A percentile compares a stretch with the other conserved stretches of the same genome.
These are phyloP conservation scores for Dictyostelium discoideum DNA, from an alignment of 78 protist species.

Conservation along the genomic window DNA sequence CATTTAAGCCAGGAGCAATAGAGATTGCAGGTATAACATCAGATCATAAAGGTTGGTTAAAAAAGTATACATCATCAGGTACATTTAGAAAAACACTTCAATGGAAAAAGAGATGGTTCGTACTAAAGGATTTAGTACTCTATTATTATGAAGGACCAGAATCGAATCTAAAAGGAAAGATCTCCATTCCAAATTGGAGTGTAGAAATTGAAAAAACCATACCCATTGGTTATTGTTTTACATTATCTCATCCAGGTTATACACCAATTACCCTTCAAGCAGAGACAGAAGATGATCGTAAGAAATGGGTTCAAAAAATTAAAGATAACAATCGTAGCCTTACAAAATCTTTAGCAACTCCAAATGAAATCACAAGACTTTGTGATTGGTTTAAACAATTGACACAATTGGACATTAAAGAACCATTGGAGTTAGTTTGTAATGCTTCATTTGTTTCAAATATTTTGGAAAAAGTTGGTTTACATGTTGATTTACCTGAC, in stretches of 20 bases:
- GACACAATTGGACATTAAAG: not conserved
- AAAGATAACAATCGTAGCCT: not conserved
- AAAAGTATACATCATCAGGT: conserved; percentile 18
- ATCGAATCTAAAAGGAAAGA: conserved; percentile 12
- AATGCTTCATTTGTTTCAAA: conserved; percentile 26
- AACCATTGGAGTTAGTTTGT: not conserved
- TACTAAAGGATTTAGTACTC: conserved; percentile 69
- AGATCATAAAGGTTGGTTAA: conserved; percentile 57
- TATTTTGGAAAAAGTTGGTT: not conserved
- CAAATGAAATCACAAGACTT: not conserved
- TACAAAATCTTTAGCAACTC: conserved; percentile 1
- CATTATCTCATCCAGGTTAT: conserved; percentile 42
- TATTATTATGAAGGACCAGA: conserved; percentile 52
- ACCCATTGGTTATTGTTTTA: conserved; percentile 6
- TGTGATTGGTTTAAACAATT: not conserved
- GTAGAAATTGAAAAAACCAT: not conserved
- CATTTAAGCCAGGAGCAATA: conserved; percentile 50
- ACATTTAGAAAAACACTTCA: conserved; percentile 14
- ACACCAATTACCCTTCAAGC: conserved; percentile 16
- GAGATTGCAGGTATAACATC: conserved; percentile 33
- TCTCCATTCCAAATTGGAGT: conserved; percentile 51
- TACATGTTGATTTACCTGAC: not conserved
- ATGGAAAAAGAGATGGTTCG: conserved; percentile 73
- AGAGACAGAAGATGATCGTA: conserved; percentile 37
- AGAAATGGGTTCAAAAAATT: conserved; percentile 22